Percentiles rank a stretch among this genome's conserved stretches.
Evolutionary conservation across 331 rosid species (phyloP).

Genomic region (Telfairia occidentalis): DNA sequence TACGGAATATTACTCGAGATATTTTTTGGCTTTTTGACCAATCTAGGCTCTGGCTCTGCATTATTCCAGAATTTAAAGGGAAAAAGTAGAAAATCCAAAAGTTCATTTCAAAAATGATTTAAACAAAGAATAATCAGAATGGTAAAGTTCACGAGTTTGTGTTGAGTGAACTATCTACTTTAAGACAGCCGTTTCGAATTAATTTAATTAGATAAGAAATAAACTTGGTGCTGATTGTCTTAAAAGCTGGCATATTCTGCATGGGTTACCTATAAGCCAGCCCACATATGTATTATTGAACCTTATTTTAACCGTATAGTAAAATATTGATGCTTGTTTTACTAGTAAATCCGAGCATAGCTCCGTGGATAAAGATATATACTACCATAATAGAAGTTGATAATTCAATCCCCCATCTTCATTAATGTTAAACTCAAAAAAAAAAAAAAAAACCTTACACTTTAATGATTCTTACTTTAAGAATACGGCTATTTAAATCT

Average conservation of each 20-base stretch:
- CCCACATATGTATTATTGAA: not conserved
- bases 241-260: not conserved
- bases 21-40: not conserved
- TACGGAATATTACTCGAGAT: not conserved
- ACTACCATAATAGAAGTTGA: too few species aligned
- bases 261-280: not conserved
- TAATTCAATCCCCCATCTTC: too few species aligned
- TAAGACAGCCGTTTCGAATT: not conserved
- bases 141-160: not conserved
- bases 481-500: too few species aligned
- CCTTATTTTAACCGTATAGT: not conserved
- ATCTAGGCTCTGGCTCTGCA: not conserved
- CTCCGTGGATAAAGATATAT: too few species aligned
- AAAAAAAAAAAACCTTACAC: too few species aligned
- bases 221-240: not conserved
- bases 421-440: too few species aligned
- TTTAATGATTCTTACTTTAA: too few species aligned
- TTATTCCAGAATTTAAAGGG: not conserved
- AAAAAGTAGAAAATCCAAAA: not conserved
- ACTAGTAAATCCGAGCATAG: too few species aligned
- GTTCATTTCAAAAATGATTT: not conserved
- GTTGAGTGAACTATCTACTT: not conserved
- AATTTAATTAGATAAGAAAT: conserved; percentile 1
- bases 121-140: not conserved
- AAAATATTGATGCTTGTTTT: not conserved